Base-by-base conservation (phyloP, 305 asterid genomes). In the Fraxinus platypoda region DNA sequence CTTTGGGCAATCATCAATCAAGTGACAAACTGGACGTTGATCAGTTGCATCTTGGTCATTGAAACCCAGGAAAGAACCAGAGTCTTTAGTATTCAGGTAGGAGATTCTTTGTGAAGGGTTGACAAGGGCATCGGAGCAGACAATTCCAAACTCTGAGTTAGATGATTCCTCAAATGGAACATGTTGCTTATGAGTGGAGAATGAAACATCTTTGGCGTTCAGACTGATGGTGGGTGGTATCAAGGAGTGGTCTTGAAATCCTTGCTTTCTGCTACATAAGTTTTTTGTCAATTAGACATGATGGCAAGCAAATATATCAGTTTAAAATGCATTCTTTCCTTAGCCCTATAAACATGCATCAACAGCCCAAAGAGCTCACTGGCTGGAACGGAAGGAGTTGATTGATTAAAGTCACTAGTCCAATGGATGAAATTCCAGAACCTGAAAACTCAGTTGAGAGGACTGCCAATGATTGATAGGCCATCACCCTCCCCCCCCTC, bases 101-200 rank as follows among this genome's bases (percentile, higher is more conserved):
- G 97, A 74, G 84, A 87, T 84, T 86, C 86, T 86, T 83, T 88
- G 91, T 0, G 94, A 86, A 28, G 95, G 97, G 83, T 92, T 93
- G 31, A 89, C 89, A 9, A 92, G 91, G 80, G 93, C 88, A 82
- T 92, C 92, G 0, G 95, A 83, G 76, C 89, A 35, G 38, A 35
- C 92, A 1, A 88, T 80, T 77, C 97, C 97, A 83, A 93, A 93
- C 59, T 86, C 91, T 0, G 83, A 78, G 82, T 78, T 81, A 17
- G 87, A 75, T 28, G 89, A 85, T 77, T 86, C 93, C 43, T 87
- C 88, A 19, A 83, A 86, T 19, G 88, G 81, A 30, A 49, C 59
- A 4, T 88, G 89, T 72, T 86, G 93, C 88, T 91, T 94, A 76
- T 86, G 92, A 75, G 68, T 35, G 37, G 93, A 83, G 81, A 89